These are phyloP conservation scores for Plenodomus lindquistii DNA, from an alignment of 2,329 filamentous ascomycete genomes.

Conservation along the genomic window DNA sequence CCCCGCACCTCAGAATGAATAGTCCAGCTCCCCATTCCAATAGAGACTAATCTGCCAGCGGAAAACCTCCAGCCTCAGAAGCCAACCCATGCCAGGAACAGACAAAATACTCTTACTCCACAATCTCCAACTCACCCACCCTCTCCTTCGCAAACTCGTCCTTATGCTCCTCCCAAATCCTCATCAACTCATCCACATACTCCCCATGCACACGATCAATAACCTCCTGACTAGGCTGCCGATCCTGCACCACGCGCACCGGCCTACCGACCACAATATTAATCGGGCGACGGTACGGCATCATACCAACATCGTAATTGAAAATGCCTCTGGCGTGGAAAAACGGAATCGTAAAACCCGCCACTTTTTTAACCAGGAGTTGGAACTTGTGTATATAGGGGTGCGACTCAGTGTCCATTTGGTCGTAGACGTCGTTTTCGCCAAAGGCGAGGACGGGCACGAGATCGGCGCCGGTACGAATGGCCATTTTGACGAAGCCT, in stretches of 20 bases:
- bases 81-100: too few species aligned
- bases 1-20: too few species aligned
- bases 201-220: conserved; percentile 78
- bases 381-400: conserved; percentile 80
- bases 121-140: conserved; percentile 68
- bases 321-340: conserved; percentile 91
- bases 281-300: conserved; percentile 87
- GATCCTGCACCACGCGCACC: conserved; percentile 67
- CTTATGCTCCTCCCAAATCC: conserved; percentile 78
- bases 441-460: conserved; percentile 92
- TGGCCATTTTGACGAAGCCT: conserved; percentile 91
- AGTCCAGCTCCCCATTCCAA: too few species aligned
- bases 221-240: conserved; percentile 71
- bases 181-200: conserved; percentile 76
- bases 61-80: too few species aligned
- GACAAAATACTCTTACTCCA: conserved; percentile 61
- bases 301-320: conserved; percentile 95
- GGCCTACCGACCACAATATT: conserved; percentile 89
- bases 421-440: conserved; percentile 95
- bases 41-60: too few species aligned
- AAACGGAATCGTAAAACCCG: conserved; percentile 91
- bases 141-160: conserved; percentile 70
- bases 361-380: conserved; percentile 78
- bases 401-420: conserved; percentile 75
- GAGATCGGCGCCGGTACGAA: conserved; percentile 88